A percentile compares a stretch with the other conserved stretches of the same genome.
These are phyloP conservation scores for Carpinus viminea DNA, from an alignment of 306 rosid species.

Conservation along the genomic window DNA sequence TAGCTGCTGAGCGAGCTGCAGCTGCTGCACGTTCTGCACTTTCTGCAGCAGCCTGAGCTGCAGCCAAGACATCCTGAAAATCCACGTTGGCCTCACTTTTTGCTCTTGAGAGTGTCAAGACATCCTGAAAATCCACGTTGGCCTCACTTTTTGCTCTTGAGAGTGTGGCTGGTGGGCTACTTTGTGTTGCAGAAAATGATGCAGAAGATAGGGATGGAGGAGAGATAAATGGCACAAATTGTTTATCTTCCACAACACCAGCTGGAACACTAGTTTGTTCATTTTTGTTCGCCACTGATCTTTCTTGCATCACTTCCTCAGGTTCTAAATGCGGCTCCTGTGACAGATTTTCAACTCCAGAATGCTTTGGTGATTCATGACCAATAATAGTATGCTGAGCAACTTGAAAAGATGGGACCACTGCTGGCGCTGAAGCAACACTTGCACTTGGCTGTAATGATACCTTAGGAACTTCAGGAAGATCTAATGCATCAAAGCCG, in stretches of 20 bases:
- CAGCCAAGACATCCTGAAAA: conserved; percentile 85
- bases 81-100: conserved; percentile 52
- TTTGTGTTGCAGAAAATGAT: conserved; percentile 43
- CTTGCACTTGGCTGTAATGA: conserved; percentile 40
- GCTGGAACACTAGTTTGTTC: conserved; percentile 44
- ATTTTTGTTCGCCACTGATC: conserved; percentile 37
- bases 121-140: conserved; percentile 73
- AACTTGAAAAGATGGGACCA: conserved; percentile 35
- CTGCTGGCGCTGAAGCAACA: conserved; percentile 56
- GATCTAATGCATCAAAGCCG: conserved; percentile 58
- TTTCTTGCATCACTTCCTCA: conserved; percentile 34
- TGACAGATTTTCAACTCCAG: conserved; percentile 33
- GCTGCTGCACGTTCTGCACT: conserved; percentile 90
- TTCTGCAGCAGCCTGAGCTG: conserved; percentile 95
- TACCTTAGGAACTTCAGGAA: conserved; percentile 81
- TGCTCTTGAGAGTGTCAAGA: conserved; percentile 58
- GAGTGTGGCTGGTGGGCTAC: conserved; percentile 32
- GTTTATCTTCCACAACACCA: conserved; percentile 56
- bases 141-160: conserved; percentile 49
- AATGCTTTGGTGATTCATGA: conserved; percentile 35
- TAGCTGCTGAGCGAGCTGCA: conserved; percentile 90
- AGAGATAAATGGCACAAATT: conserved; percentile 81
- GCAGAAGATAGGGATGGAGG: conserved; percentile 57
- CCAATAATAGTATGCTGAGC: conserved; percentile 37
- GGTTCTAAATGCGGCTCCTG: conserved; percentile 30